phyloP scores from a whole-genome alignment of 2,329 filamentous ascomycete genomes.

The Magnaporthiopsis poae region DNA sequence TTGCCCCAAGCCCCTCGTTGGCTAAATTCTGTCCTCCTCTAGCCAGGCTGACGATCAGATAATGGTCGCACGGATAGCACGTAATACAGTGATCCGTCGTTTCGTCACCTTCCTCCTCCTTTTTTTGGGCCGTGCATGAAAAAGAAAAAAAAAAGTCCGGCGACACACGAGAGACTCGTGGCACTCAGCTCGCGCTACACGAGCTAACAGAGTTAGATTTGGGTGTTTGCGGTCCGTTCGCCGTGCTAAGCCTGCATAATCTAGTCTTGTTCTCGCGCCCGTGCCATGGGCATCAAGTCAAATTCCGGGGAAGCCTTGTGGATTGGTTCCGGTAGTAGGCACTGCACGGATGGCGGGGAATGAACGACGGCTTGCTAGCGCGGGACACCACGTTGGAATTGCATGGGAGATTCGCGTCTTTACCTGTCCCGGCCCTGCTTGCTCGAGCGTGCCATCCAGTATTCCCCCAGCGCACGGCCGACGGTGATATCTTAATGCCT shows the following conservation, averaged over 20 bases:
- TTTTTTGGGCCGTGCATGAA: neutral
- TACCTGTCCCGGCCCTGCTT: too few species aligned
- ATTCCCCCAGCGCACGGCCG: too few species aligned
- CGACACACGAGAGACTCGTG: too few species aligned
- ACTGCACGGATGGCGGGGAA: neutral
- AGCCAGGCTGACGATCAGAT: neutral
- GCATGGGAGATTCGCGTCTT: too few species aligned
- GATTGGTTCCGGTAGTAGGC: neutral
- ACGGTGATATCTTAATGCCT: too few species aligned
- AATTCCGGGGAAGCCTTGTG: neutral
- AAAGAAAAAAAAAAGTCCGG: neutral
- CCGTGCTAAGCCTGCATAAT: too few species aligned
- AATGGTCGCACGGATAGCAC: neutral
- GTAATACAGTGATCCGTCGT: neutral
- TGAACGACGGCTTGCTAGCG: neutral
- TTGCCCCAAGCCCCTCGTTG: neutral
- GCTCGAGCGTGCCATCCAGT: too few species aligned
- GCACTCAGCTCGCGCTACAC: too few species aligned
- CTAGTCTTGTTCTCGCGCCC: too few species aligned
- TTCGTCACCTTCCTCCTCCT: neutral
- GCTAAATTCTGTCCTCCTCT: neutral
- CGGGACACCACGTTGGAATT: too few species aligned
- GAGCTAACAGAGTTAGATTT: too few species aligned
- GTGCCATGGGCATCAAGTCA: neutral
- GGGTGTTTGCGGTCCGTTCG: too few species aligned